Evolutionary conservation across 306 rosid genomes (phyloP).

Genomic region (Prunus mume): DNA sequence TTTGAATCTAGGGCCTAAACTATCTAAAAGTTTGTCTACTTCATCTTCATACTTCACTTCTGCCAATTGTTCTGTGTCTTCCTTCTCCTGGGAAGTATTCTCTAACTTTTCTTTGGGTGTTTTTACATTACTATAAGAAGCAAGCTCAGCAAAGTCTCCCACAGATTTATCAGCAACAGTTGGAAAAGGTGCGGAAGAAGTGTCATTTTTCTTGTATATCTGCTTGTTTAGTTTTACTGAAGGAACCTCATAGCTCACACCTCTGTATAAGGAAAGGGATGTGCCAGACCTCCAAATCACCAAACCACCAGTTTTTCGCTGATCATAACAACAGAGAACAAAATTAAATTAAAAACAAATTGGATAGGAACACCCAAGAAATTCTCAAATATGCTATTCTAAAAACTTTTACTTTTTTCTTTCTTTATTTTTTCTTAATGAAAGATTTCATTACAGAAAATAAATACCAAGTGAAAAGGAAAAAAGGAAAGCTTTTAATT

Average conservation of each 20-base stretch:
- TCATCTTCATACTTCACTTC: constrained; percentile 73
- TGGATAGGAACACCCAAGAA: not conserved
- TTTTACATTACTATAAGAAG: constrained; percentile 32
- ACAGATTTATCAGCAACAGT: constrained; percentile 26
- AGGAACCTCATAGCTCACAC: constrained; percentile 86
- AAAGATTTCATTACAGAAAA: not conserved
- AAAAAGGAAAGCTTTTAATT: not conserved
- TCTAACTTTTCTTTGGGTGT: constrained; percentile 28
- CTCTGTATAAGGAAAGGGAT: constrained; percentile 89
- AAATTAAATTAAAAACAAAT: not conserved
- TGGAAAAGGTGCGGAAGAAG: constrained; percentile 31
- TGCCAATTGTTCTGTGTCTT: constrained; percentile 31
- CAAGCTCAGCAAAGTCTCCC: constrained; percentile 32
- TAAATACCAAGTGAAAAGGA: not conserved
- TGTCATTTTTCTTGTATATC: constrained; percentile 41
- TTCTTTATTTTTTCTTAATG: not conserved
- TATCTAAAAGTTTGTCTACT: constrained; percentile 69
- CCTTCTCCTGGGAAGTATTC: constrained; percentile 35
- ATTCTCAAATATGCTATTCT: not conserved
- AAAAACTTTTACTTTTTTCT: not conserved
- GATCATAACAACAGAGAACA: constrained; percentile 25
- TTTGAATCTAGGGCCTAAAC: constrained; percentile 79
- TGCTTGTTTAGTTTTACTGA: constrained; percentile 51
- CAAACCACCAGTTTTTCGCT: constrained; percentile 98
- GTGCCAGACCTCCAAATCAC: constrained; percentile 98